Base-by-base conservation (phyloP, 192 early-diverging fungal species). In the Umbelopsis isabellina region DNA sequence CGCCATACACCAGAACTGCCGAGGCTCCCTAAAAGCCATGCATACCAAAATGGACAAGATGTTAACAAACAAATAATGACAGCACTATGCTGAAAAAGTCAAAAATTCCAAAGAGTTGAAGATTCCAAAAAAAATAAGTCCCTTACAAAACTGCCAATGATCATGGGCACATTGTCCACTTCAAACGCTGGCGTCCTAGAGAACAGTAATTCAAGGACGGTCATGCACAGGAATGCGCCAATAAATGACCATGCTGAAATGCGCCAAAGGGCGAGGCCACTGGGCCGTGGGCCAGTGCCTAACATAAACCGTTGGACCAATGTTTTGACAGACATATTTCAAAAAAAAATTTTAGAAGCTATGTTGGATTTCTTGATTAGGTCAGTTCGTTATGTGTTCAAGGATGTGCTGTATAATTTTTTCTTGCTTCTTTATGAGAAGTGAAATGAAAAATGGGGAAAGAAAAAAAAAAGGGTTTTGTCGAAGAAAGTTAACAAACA, bases 1-100 rank as follows among this genome's bases (percentile, higher is more conserved):
- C 78, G 58, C 86, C 86, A 74, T 83, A 90, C 1, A 89, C 49
- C n/a, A 90, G 68, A 1, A 90, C 86, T 3, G 87, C 84, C 13
- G 83, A 75, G 13, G 89, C 89, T 48, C 89, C 88, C 78, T 85
- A 73, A 37, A 75, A 73, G 11, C 67, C 71, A 15, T 53, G 53
- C 0, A 80, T 65, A 25, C 45, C 27, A 30, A 45, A 33, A 15
- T 65, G 21, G 27, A 45, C 5, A 48, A 49, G 25, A 35, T 27
- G 20, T 30, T 30, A 30, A 30, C 27, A 30, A 30, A 30, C 27
- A 30, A 30, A 30, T 30, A 30, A 30, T 3, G 27, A 3, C 27
- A 30, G 27, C 27, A 30, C 27, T 30, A 2, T 30, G 27, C 3
- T 30, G 27, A 58, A 46, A 13, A 55, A 12, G 21, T 55, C n/a